Evolutionary conservation across 73 alveolate genomes (phyloP), one percentile per base, ranked within the genome.

Genomic region (Stentor coeruleus): DNA sequence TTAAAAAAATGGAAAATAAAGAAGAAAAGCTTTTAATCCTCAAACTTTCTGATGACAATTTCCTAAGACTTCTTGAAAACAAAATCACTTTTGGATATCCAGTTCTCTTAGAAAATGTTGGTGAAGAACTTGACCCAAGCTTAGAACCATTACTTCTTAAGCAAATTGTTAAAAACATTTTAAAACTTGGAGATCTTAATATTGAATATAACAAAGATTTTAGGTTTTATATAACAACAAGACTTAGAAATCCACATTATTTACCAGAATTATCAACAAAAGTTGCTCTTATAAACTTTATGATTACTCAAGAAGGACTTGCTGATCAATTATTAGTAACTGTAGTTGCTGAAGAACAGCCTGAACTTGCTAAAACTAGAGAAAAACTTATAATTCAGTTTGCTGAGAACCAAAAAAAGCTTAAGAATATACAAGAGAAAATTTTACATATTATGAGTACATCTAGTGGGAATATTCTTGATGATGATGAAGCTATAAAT

Each of bases 271-370:
- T 97, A 31, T 95, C 99, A 6, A 98, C 98, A 20, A 94, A 84
- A 82, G 98, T 97, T 57, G 96, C 99, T 38, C 86, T 97, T 74
- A 89, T 97, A 39, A 97, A 97, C 93, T 97, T 97, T 84, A 97
- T 98, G 97, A 98, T 97, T 87, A 97, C 99, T 39, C 97, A 91
- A 87, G 99, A 96, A 81, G 99, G 99, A 35, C 93, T 97, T 38
- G 93, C 94, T 88, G 99, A 98, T 87, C 98, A 98, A 87, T 86
- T 98, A 87, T 86, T 98, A 86, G 97, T 95, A 84, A 90, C 95
- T 49, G 97, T 98, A 73, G 99, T 98, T 26, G 94, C 94, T 81
- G 97, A 98, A 82, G 99, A 98, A 86, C 98, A 98, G 81, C 99
- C 99, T 15, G 98, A 95, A 83, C 83, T 98, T n/a, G 99, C 97